These are phyloP conservation scores for Fusarium denticulatum DNA, from an alignment of 2,329 filamentous ascomycete genomes.

Conservation along the genomic window DNA sequence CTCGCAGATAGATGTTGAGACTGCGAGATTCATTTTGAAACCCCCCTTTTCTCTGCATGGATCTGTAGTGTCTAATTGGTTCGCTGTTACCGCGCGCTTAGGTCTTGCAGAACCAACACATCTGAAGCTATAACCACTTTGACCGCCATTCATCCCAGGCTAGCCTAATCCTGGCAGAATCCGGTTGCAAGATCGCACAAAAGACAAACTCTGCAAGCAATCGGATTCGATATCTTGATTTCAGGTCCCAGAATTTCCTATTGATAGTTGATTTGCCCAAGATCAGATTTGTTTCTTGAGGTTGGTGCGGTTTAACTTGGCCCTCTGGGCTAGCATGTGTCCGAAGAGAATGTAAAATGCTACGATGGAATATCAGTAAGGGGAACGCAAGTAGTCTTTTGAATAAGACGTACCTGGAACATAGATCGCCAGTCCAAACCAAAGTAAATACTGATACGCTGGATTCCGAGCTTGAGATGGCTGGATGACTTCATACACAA, in stretches of 20 bases:
- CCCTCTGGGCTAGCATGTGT: slow-evolving; percentile 36
- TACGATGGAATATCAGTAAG: no score
- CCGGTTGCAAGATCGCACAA: background rate
- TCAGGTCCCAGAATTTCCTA: background rate
- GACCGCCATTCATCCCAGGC: background rate
- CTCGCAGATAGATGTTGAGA: background rate
- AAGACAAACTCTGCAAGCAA: accelerated
- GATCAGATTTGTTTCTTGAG: background rate
- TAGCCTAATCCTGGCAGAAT: background rate
- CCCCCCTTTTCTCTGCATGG: background rate
- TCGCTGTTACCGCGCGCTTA: background rate
- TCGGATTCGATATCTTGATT: background rate
- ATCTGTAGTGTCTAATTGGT: background rate
- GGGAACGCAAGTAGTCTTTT: no score
- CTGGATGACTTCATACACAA: slow-evolving; percentile 33
- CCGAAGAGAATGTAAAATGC: slow-evolving; percentile 32
- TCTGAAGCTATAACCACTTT: background rate
- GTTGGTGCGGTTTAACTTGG: slow-evolving; percentile 2
- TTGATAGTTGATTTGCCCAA: background rate
- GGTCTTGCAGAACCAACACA: background rate
- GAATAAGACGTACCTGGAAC: slow-evolving; percentile 12
- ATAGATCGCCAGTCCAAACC: slow-evolving; percentile 29
- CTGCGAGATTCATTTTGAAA: background rate
- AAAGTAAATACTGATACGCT: slow-evolving; percentile 31
- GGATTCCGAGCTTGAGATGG: slow-evolving; percentile 27